Evolutionary conservation across 495 filamentous ascomycete species (phyloP).

Genomic region (Gamarada debralockiae): DNA sequence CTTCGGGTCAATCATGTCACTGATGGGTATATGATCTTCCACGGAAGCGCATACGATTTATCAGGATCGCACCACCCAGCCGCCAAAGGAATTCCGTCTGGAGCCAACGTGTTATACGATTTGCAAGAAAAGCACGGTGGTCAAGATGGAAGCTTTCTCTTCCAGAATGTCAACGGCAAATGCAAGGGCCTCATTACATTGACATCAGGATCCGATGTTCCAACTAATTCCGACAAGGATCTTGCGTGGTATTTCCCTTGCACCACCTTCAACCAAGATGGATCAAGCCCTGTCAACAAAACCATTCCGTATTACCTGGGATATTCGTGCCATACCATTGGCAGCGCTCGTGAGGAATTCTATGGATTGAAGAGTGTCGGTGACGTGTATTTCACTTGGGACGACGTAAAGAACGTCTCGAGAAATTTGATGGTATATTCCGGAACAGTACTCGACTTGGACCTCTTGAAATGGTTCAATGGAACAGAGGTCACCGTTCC

Average conservation of each 20-base stretch:
- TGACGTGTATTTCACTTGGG: constrained; percentile 94
- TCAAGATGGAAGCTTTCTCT: constrained; percentile 91
- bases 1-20: constrained; percentile 79
- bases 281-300: constrained; percentile 70
- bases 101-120: constrained; percentile 82
- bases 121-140: constrained; percentile 76
- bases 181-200: constrained; percentile 89
- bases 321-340: constrained; percentile 86
- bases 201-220: constrained; percentile 68
- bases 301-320: constrained; percentile 75
- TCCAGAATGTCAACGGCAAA: constrained; percentile 97
- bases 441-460: constrained; percentile 89
- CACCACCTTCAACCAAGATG: constrained; percentile 86
- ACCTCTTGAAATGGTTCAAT: constrained; percentile 90
- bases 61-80: constrained; percentile 66
- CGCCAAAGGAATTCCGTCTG: constrained; percentile 69
- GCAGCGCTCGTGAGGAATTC: constrained; percentile 62
- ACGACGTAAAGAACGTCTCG: constrained; percentile 82
- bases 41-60: constrained; percentile 85
- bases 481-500: constrained; percentile 76
- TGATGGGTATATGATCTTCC: constrained; percentile 88
- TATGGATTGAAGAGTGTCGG: constrained; percentile 60
- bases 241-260: constrained; percentile 98
- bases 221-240: constrained; percentile 65
- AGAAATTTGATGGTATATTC: constrained; percentile 92